Conservation (phyloP, 441 rosid genomes). For the Adansonia gregorii region DNA sequence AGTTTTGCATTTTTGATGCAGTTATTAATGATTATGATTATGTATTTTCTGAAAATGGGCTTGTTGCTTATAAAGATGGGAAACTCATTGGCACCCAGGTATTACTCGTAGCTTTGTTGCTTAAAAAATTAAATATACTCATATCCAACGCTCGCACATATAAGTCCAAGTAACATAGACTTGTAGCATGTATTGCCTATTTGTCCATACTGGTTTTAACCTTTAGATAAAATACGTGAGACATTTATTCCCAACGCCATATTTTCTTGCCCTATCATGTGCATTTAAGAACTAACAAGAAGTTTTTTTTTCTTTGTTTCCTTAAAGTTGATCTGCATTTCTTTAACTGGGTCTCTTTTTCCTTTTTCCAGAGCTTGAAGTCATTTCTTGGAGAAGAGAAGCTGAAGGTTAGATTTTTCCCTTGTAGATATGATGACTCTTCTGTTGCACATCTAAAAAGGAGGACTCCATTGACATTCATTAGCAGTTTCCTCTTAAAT, state of each 20-base stretch:
- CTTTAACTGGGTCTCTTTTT: conserved; percentile 32
- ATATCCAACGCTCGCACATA: too few relatives aligned
- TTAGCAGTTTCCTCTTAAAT: background rate
- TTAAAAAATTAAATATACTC: too few relatives aligned
- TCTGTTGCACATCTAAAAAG: background rate
- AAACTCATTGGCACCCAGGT: conserved; percentile 87
- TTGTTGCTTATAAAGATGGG: conserved; percentile 93
- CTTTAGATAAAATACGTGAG: background rate
- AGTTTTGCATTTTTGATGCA: conserved; percentile 40
- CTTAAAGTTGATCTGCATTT: conserved; percentile 20
- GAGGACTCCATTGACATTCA: background rate
- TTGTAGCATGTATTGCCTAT: background rate
- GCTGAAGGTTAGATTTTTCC: conserved; percentile 61
- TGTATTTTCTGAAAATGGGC: conserved; percentile 96
- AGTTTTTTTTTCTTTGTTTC: background rate
- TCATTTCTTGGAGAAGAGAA: conserved; percentile 81
- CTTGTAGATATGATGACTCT: conserved; percentile 1
- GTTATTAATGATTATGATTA: conserved; percentile 83
- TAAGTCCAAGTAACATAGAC: background rate
- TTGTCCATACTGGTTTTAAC: background rate
- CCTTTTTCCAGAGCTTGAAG: conserved; percentile 74
- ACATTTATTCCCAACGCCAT: background rate
- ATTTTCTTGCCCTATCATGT: background rate
- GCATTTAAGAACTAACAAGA: background rate
- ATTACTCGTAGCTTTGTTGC: conserved; percentile 9